Evolutionary conservation across 116 monocot species (phyloP).

Genomic region (Dioscorea cayenensis): DNA sequence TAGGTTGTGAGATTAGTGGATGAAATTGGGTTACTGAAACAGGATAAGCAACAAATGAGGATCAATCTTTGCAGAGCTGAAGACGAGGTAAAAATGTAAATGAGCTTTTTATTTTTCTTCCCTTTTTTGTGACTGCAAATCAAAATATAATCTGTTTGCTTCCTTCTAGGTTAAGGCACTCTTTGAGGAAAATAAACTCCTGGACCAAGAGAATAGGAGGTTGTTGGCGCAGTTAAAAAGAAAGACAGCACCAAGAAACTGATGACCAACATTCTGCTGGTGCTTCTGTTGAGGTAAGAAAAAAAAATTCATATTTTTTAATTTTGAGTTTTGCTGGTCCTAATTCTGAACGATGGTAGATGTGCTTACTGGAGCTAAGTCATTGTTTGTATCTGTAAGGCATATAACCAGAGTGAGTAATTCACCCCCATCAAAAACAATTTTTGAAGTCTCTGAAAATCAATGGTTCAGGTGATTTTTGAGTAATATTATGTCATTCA

Average conservation of each 20-base stretch:
- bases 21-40: slow-evolving; percentile 49
- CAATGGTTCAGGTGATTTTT: no score
- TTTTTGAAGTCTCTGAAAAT: no score
- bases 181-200: slow-evolving; percentile 59
- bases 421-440: no score
- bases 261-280: slow-evolving; percentile 35
- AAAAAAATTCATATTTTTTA: background rate
- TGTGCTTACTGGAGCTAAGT: background rate
- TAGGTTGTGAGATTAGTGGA: slow-evolving; percentile 40
- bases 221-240: slow-evolving; percentile 42
- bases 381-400: background rate
- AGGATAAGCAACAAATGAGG: slow-evolving; percentile 59
- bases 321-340: no score
- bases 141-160: slow-evolving; percentile 1
- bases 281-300: slow-evolving; percentile 46
- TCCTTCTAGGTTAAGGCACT: slow-evolving; percentile 52
- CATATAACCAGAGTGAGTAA: no score
- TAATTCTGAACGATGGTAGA: background rate
- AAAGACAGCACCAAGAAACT: slow-evolving; percentile 33
- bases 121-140: background rate
- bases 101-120: background rate
- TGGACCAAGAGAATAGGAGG: slow-evolving; percentile 74
- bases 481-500: no score
- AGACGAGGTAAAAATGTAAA: slow-evolving; percentile 56
- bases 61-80: slow-evolving; percentile 76